phyloP scores from a whole-genome alignment of 2,329 filamentous ascomycete genomes.

The Pseudocercospora ulei region DNA sequence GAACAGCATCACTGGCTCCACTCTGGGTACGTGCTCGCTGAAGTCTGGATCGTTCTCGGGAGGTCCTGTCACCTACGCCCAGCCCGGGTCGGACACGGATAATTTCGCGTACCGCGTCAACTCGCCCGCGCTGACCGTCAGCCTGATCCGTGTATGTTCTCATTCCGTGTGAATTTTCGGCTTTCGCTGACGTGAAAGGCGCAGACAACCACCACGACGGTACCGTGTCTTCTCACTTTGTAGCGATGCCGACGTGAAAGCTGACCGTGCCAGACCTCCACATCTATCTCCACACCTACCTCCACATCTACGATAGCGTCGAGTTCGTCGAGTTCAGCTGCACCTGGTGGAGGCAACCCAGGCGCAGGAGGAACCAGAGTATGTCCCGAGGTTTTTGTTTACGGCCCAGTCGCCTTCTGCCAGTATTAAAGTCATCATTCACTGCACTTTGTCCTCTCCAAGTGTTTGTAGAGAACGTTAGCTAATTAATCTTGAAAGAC shows the following conservation, averaged over 20 bases:
- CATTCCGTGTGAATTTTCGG: neutral
- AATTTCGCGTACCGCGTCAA: constrained; percentile 7
- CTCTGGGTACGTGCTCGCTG: constrained; percentile 1
- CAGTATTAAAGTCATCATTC: constrained; percentile 1
- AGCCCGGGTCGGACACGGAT: too few species aligned
- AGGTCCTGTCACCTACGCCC: neutral
- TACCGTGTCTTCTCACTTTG: neutral
- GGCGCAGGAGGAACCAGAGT: too few species aligned
- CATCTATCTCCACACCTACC: too few species aligned
- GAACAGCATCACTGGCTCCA: neutral
- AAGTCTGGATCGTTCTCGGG: constrained; percentile 3
- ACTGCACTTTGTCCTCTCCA: constrained; percentile 5
- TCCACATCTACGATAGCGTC: too few species aligned
- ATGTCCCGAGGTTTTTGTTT: constrained; percentile 7
- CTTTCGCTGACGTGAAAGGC: neutral
- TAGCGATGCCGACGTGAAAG: too few species aligned
- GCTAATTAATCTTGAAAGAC: constrained; percentile 2
- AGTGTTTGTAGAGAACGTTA: neutral
- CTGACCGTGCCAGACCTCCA: neutral
- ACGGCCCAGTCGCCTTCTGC: constrained; percentile 5
- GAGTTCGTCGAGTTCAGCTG: neutral
- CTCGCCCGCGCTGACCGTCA: neutral
- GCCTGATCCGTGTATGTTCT: neutral
- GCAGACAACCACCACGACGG: neutral
- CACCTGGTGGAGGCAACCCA: too few species aligned